A percentile compares a stretch with the other conserved stretches of the same genome.
Evolutionary conservation across 805 yeast species (phyloP).

Genomic region (Cephaloascus albidus): DNA sequence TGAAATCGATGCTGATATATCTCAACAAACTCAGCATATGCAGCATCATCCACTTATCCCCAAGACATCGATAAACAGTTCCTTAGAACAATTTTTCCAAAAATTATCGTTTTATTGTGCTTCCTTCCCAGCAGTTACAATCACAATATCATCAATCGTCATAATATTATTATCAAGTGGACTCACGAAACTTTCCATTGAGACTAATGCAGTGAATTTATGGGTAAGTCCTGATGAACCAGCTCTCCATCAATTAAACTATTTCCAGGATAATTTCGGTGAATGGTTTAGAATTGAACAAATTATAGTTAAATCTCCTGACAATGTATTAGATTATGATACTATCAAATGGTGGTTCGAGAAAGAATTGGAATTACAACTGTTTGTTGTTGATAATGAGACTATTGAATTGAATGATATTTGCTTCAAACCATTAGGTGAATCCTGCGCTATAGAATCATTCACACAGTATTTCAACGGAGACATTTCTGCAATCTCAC

Average conservation of each 20-base stretch:
- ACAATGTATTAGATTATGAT: conserved; percentile 55
- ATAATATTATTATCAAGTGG: conserved; percentile 43
- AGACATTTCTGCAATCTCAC: conserved; percentile 36
- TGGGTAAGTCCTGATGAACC: conserved; percentile 84
- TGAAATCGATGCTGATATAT: conserved; percentile 22
- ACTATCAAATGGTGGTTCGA: conserved; percentile 82
- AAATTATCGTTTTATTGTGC: conserved; percentile 53
- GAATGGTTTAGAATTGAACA: conserved; percentile 90
- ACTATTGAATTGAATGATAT: conserved; percentile 40
- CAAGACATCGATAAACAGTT: conserved; percentile 27
- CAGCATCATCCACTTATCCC: neutral
- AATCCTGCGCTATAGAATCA: conserved; percentile 76
- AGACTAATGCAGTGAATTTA: conserved; percentile 69
- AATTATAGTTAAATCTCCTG: conserved; percentile 49
- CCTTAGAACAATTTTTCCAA: conserved; percentile 37
- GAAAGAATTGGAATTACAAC: conserved; percentile 44
- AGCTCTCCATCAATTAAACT: conserved; percentile 56
- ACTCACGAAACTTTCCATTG: conserved; percentile 44
- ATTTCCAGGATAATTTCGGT: conserved; percentile 76
- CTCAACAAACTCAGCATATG: conserved; percentile 5
- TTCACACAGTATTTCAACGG: conserved; percentile 84
- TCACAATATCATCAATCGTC: conserved; percentile 15
- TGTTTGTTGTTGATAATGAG: neutral
- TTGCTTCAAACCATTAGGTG: conserved; percentile 79
- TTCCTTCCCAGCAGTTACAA: conserved; percentile 35